phyloP scores from a whole-genome alignment of 2,329 filamentous ascomycete genomes.

The Ophiostoma pallidulum region DNA sequence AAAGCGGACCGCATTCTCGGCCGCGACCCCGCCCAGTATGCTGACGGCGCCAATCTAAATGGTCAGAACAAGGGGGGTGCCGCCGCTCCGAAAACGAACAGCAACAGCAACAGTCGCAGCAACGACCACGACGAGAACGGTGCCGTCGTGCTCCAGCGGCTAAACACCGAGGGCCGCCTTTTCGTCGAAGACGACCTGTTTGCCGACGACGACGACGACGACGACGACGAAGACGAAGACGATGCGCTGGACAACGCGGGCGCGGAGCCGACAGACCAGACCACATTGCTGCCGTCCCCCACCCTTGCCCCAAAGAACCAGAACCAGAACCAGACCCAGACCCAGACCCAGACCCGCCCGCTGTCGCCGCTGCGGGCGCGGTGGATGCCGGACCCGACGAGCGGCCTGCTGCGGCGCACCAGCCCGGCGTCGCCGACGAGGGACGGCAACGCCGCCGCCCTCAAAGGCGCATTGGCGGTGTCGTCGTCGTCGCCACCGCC shows the following conservation, averaged over 20 bases:
- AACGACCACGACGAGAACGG: no score
- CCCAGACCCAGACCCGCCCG: not conserved
- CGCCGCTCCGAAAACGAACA: no score
- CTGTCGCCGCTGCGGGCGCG: constrained; percentile 13
- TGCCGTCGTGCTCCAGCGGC: constrained; percentile 35
- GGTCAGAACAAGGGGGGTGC: no score
- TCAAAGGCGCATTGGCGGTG: no score
- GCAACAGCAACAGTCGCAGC: constrained; percentile 26
- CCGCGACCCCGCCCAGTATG: constrained; percentile 41
- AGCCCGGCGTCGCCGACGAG: not conserved
- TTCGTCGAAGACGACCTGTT: constrained; percentile 30
- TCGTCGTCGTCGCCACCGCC: no score
- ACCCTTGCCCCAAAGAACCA: not conserved
- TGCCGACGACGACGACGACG: constrained; percentile 31
- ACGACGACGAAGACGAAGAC: constrained; percentile 27
- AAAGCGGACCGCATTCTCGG: constrained; percentile 52
- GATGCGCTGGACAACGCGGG: constrained; percentile 29
- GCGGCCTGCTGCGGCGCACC: constrained; percentile 10
- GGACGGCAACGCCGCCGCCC: no score
- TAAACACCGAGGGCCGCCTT: constrained; percentile 37
- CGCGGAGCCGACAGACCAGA: constrained; percentile 11
- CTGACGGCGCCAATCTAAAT: no score
- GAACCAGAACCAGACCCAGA: not conserved
- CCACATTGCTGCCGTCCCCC: constrained; percentile 4
- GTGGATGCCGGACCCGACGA: constrained; percentile 15